Evolutionary conservation across 2,329 filamentous ascomycete genomes (phyloP), one percentile per base, ranked within the genome.

Genomic region (Drechslerella coelobrocha): DNA sequence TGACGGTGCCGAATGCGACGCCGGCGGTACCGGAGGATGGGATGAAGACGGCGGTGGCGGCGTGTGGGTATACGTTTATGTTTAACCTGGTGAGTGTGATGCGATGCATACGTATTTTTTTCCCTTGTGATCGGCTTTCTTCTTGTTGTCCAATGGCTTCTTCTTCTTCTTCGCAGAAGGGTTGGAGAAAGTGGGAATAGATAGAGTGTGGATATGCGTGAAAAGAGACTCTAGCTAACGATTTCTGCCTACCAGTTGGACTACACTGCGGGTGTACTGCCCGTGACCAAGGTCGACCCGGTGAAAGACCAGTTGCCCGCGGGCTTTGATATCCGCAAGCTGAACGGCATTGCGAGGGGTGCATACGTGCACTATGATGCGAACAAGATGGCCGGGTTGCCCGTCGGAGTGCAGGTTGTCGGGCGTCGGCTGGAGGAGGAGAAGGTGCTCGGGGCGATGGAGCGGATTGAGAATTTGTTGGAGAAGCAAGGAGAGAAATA

Each of bases 61-160:
- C 88, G 74, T 97, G 92, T 76, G 92, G 91, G 0, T 97, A 97
- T 77, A 97, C 92, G 0, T 96, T 97, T 78, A 80, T 96, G 61
- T 97, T 94, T 81, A 97, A 97, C 76, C 74, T 97, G 76, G 88
- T 90, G 80, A 79, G 85, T 81, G 5, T 39, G 57, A 8, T 14
- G 43, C 41, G n/a, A 29, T 37, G n/a, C n/a, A n/a, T n/a, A n/a
- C n/a, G n/a, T n/a, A n/a, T 29, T 57, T 7, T 17, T 37, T 26
- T 29, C 9, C 17, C 21, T 7, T 21, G 23, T 27, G 14, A 27
- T 27, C 19, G 37, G 2, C 23, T n/a, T n/a, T n/a, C n/a, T n/a
- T n/a, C n/a, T n/a, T n/a, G n/a, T n/a, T n/a, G n/a, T n/a, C n/a
- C n/a, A n/a, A n/a, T n/a, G n/a, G n/a, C n/a, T n/a, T n/a, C n/a